Base-by-base conservation (phyloP, 805 yeast species). In the Yarrowia hollandica region DNA sequence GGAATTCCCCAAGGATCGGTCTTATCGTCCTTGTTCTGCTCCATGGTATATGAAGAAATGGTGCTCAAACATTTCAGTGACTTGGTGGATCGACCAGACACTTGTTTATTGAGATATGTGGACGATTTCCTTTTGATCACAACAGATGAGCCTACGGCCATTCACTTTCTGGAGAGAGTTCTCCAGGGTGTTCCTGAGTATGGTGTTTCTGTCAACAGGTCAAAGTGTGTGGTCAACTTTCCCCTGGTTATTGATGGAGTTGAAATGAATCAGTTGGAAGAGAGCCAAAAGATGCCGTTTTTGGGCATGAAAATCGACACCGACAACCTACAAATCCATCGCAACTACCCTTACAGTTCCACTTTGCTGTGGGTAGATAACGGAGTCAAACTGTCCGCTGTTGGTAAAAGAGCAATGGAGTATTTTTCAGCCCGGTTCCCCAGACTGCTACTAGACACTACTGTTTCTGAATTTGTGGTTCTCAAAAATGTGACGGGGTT, bases 1-100 rank as follows among this genome's bases (percentile, higher is more conserved):
- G 58, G 58, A 1, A 28, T 52, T 12, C 58, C 58, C 1, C 58
- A 52, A 35, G 58, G 58, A n/a, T 52, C 58, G 2, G 26, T 52
- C 10, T 7, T 52, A 19, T 52, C 58, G 5, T 35, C 58, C 8
- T 14, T 37, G 19, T 35, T 52, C 12, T 52, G 58, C 18, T 16
- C 42, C 19, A 52, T 52, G 44, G 58, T 52, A 8, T 52, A 52
- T 11, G 58, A 52, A 11, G 44, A 52, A 11, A 35, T 52, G 44
- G 25, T 35, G 12, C 18, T 8, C 12, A 8, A 23, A 1, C 11
- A 37, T 10, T 28, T 52, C 18, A 5, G 11, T 2, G 34, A 34
- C 12, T 10, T 25, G 23, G 21, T 28, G 1, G 18, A 52, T 3
- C 25, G 44, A 21, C 26, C 14, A 25, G 44, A 52, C 14, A 52